These are phyloP conservation scores for Apiospora pterosperma DNA, from an alignment of 2,329 filamentous ascomycete species.

Conservation along the genomic window DNA sequence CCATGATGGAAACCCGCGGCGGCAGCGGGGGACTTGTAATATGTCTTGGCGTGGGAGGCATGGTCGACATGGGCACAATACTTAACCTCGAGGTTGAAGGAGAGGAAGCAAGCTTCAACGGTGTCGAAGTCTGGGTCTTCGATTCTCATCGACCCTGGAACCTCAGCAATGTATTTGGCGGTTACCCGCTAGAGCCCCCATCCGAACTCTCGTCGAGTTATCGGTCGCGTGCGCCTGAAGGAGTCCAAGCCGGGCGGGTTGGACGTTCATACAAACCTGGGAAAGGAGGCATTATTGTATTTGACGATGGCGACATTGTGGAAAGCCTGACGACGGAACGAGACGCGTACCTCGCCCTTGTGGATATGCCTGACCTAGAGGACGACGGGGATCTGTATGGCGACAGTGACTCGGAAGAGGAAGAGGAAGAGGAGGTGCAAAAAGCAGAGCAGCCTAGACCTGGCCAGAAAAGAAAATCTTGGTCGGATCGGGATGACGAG, in stretches of 20 bases:
- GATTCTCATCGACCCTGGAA: conserved; percentile 95
- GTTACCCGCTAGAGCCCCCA: conserved; percentile 54
- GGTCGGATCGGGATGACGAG: conserved; percentile 65
- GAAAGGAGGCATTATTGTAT: conserved; percentile 85
- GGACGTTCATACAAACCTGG: conserved; percentile 70
- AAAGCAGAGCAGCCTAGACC: conserved; percentile 48
- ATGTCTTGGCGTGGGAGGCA: conserved; percentile 87
- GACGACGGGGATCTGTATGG: conserved; percentile 66
- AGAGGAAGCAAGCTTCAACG: conserved; percentile 66
- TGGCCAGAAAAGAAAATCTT: conserved; percentile 75
- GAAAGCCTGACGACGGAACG: conserved; percentile 72
- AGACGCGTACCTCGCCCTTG: conserved; percentile 79
- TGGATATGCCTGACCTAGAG: conserved; percentile 87
- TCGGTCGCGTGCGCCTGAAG: conserved; percentile 52
- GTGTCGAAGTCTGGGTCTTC: conserved; percentile 93
- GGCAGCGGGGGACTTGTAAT: conserved; percentile 86
- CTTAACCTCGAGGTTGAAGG: conserved; percentile 70
- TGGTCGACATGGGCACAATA: conserved; percentile 80
- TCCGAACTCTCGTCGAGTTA: conserved; percentile 44
- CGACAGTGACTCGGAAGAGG: conserved; percentile 53
- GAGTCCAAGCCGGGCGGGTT: conserved; percentile 72
- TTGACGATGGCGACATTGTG: conserved; percentile 93
- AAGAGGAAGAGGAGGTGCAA: conserved; percentile 55
- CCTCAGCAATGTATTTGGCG: conserved; percentile 86
- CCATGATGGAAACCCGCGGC: conserved; percentile 82